These are phyloP conservation scores for Penicillium sp. DNA, from an alignment of 2,329 filamentous ascomycete genomes.

Conservation along the genomic window DNA sequence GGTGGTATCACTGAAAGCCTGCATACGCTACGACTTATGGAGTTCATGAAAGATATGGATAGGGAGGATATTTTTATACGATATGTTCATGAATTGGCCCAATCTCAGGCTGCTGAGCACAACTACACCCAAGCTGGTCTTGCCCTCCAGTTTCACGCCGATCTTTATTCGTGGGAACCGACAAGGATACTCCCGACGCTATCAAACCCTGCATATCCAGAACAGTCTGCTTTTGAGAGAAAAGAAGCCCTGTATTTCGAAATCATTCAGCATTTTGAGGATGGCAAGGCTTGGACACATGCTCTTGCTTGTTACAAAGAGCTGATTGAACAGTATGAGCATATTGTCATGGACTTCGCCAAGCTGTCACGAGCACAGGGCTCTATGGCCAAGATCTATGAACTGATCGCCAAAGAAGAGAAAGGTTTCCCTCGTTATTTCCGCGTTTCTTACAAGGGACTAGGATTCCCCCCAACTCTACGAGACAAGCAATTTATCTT, in stretches of 20 bases:
- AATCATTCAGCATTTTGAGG: constrained; percentile 92
- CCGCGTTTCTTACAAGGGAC: constrained; percentile 81
- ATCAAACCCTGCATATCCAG: constrained; percentile 70
- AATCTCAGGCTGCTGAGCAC: constrained; percentile 68
- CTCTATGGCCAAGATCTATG: constrained; percentile 89
- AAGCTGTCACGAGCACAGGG: constrained; percentile 86
- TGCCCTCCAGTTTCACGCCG: constrained; percentile 83
- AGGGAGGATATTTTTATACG: constrained; percentile 95
- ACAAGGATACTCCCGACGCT: constrained; percentile 62
- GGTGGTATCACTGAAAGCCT: constrained; percentile 73
- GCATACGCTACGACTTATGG: constrained; percentile 86
- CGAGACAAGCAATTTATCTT: constrained; percentile 92
- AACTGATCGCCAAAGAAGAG: constrained; percentile 78
- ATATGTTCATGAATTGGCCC: constrained; percentile 87
- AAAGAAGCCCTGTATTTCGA: constrained; percentile 90
- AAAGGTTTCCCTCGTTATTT: constrained; percentile 80
- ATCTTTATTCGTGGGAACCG: constrained; percentile 88
- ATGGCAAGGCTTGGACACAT: constrained; percentile 89
- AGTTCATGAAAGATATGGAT: constrained; percentile 93
- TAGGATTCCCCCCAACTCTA: constrained; percentile 76
- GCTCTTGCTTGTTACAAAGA: constrained; percentile 86
- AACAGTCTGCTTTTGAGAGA: constrained; percentile 83
- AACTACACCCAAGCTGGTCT: constrained; percentile 86
- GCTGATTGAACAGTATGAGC: constrained; percentile 85
- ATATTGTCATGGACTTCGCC: constrained; percentile 81